These are phyloP conservation scores for Anastatica hierochuntica DNA, from an alignment of 345 rosid species.

Conservation along the genomic window DNA sequence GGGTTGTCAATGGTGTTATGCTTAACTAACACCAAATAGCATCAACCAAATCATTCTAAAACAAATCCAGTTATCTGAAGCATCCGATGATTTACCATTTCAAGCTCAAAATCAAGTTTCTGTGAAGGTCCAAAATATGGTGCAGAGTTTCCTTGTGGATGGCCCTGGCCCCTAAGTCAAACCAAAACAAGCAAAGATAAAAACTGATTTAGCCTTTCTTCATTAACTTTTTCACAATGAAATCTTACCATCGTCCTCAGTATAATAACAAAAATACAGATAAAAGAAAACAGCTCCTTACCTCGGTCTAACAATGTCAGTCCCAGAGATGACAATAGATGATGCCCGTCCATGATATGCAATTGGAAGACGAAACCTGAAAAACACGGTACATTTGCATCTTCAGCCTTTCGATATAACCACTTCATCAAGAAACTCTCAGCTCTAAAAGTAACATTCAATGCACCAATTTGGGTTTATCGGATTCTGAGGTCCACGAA, in stretches of 20 bases:
- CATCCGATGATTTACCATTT: conserved; percentile 59
- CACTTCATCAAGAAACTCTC: not conserved
- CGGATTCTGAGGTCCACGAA: conserved; percentile 79
- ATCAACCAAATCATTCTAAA: not conserved
- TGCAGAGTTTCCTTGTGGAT: conserved; percentile 57
- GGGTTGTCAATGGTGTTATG: not conserved
- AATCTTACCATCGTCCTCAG: not conserved
- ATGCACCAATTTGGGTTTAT: conserved; percentile 65
- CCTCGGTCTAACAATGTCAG: conserved; percentile 81
- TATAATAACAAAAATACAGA: not conserved
- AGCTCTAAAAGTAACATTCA: conserved; percentile 5
- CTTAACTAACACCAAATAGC: not conserved
- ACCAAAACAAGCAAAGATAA: conserved; percentile 5
- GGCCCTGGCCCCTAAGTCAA: conserved; percentile 69
- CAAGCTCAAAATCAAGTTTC: conserved; percentile 96
- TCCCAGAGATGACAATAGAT: conserved; percentile 84
- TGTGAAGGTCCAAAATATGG: conserved; percentile 82
- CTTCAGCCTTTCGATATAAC: not conserved
- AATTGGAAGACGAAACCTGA: conserved; percentile 92
- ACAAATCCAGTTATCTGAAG: not conserved
- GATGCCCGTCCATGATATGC: conserved; percentile 98
- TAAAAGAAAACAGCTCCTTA: conserved; percentile 10
- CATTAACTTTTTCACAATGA: not conserved
- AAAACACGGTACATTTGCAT: conserved; percentile 5
- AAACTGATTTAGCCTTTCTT: conserved; percentile 4